Conservation (phyloP, 345 rosid genomes). For the Corymbia maculata region DNA sequence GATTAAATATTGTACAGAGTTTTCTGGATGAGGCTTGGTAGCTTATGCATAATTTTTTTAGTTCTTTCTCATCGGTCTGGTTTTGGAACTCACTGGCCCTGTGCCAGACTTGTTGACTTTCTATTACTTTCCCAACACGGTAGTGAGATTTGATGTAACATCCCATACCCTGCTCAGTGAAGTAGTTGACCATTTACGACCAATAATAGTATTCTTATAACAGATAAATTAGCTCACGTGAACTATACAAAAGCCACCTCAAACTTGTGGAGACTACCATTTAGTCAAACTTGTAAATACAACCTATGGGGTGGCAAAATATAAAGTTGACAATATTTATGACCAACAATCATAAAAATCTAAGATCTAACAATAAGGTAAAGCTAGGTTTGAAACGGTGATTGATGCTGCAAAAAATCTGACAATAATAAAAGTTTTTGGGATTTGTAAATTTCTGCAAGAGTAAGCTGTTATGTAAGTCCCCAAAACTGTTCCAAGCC, state of each 20-base stretch:
- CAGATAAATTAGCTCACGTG: not conserved
- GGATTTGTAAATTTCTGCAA: not conserved
- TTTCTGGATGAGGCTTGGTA: not conserved
- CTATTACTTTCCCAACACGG: not conserved
- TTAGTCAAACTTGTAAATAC: not conserved
- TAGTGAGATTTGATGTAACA: not conserved
- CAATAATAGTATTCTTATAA: not conserved
- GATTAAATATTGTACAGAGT: not conserved
- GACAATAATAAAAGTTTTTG: not conserved
- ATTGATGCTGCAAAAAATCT: not conserved
- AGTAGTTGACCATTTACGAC: not conserved
- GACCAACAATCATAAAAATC: not conserved
- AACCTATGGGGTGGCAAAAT: not conserved
- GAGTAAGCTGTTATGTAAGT: not conserved
- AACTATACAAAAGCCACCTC: not conserved
- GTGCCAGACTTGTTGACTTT: not conserved
- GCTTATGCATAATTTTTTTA: not conserved
- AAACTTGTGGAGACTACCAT: not conserved
- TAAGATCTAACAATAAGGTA: not conserved
- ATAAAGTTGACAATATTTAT: not conserved
- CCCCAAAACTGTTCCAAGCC: not conserved
- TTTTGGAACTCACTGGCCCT: not conserved
- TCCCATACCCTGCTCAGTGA: not conserved
- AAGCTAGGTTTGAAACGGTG: not conserved
- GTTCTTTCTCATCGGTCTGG: not conserved